Evolutionary conservation across 2,329 filamentous ascomycete genomes (phyloP), one percentile per base, ranked within the genome.

Genomic region (Penicillium sp.): DNA sequence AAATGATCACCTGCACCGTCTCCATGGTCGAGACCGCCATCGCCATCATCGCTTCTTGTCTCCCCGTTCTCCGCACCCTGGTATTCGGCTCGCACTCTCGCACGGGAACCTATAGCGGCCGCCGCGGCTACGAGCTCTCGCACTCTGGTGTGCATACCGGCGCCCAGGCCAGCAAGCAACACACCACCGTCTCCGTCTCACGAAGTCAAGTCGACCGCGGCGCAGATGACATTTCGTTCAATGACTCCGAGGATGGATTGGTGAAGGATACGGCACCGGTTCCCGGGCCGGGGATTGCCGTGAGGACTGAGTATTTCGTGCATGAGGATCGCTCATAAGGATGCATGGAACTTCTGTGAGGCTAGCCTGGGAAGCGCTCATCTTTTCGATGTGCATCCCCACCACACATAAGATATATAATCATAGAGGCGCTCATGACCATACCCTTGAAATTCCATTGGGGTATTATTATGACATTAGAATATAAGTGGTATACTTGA

Each of bases 1-100:
- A 66, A 58, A 63, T 66, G 59, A 66, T 66, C 19, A 66, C 63
- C 25, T 66, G 64, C 57, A 66, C 64, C n/a, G 64, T 66, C 10
- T 66, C 63, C 19, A 64, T 66, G 63, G 54, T 66, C 39, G 64
- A 66, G 58, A 64, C 63, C 17, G 50, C 59, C 27, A 61, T 68
- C 55, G 54, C 61, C 9, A 64, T 65, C 52, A 64, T 64, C 48
- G 60, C 63, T 8, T 62, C 61, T 12, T 65, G 59, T 42, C 50
- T 64, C 52, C 59, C 57, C 54, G 50, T 63, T 52, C 49, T 61
- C n/a, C 56, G 57, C 44, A 57, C 59, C 41, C 68, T 71, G 1
- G 68, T 73, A 41, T 68, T 66, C 49, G 61, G 63, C 29, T 63
- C 61, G 5, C 57, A 58, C 35, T 66, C 64, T 7, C 63, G 64